phyloP scores from a whole-genome alignment of 208 protist genomes.

The Leishmania amazonensis region DNA sequence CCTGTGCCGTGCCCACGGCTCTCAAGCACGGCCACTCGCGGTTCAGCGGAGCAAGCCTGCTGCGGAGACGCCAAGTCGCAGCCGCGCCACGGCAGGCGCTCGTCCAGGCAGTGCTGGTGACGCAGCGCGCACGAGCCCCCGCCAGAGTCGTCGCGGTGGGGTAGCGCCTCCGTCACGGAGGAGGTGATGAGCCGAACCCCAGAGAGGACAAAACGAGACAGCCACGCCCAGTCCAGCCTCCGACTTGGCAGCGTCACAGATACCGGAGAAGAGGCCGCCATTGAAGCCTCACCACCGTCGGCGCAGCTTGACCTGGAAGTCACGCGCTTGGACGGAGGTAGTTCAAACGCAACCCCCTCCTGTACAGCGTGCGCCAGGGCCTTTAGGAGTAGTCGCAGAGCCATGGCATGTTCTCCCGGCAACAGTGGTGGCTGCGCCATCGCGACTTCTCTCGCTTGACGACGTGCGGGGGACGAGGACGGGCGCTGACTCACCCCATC shows the following conservation, averaged over 20 bases:
- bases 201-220: conserved; percentile 27
- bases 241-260: background rate
- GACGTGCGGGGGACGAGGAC: background rate
- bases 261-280: background rate
- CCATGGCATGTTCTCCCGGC: conserved; percentile 28
- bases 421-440: conserved; percentile 1
- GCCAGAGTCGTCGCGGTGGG: conserved; percentile 5
- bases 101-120: conserved; percentile 16
- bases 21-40: conserved; percentile 38
- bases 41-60: conserved; percentile 39
- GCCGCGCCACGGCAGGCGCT: conserved; percentile 61
- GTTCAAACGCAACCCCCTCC: background rate
- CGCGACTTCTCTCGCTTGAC: background rate
- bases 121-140: background rate
- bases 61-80: conserved; percentile 47
- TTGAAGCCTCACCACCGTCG: background rate
- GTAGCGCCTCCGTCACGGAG: background rate
- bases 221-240: conserved; percentile 30
- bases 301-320: background rate
- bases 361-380: conserved; percentile 18
- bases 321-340: background rate
- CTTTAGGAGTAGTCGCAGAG: conserved; percentile 27
- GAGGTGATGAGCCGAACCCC: conserved; percentile 13
- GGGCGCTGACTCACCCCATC: background rate
- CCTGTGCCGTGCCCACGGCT: conserved; percentile 7